Conservation (phyloP, 2,329 filamentous ascomycete genomes). For the Lithohypha guttulata region DNA sequence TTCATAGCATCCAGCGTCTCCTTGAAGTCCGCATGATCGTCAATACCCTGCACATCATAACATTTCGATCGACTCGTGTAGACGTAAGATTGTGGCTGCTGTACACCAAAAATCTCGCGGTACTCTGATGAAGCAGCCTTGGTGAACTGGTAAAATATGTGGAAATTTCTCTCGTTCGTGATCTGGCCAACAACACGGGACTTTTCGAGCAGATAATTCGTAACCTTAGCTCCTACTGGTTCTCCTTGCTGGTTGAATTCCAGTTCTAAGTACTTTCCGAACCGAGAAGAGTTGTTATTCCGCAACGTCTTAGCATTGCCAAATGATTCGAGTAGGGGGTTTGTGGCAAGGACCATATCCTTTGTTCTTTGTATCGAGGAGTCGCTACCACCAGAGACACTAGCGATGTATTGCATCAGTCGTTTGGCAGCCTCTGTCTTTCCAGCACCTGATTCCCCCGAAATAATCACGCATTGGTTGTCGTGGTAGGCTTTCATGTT, state of each 20-base stretch:
- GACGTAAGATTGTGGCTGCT: constrained; percentile 81
- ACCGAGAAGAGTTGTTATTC: constrained; percentile 97
- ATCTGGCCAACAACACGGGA: constrained; percentile 92
- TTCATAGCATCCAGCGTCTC: constrained; percentile 93
- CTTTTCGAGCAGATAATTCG: constrained; percentile 95
- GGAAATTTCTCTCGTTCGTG: constrained; percentile 89
- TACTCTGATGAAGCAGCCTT: constrained; percentile 86
- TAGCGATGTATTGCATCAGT: constrained; percentile 99
- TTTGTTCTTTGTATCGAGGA: constrained; percentile 93
- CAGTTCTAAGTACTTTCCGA: constrained; percentile 96
- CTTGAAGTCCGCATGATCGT: constrained; percentile 77
- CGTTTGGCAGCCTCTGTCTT: constrained; percentile 98
- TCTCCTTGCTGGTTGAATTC: constrained; percentile 89
- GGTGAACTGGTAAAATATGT: constrained; percentile 98
- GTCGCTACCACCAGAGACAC: constrained; percentile 74
- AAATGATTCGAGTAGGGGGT: constrained; percentile 92
- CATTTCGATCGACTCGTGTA: constrained; percentile 95
- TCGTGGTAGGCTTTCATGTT: constrained; percentile 99
- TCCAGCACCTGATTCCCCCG: constrained; percentile 92
- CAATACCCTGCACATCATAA: constrained; percentile 85
- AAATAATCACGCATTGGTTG: constrained; percentile 99
- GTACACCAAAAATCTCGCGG: constrained; percentile 76
- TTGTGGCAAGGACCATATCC: constrained; percentile 98
- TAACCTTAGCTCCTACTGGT: constrained; percentile 92
- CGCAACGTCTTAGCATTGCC: constrained; percentile 95